These are phyloP conservation scores for Plantago major DNA, from an alignment of 257 asterid genomes.

Conservation along the genomic window DNA sequence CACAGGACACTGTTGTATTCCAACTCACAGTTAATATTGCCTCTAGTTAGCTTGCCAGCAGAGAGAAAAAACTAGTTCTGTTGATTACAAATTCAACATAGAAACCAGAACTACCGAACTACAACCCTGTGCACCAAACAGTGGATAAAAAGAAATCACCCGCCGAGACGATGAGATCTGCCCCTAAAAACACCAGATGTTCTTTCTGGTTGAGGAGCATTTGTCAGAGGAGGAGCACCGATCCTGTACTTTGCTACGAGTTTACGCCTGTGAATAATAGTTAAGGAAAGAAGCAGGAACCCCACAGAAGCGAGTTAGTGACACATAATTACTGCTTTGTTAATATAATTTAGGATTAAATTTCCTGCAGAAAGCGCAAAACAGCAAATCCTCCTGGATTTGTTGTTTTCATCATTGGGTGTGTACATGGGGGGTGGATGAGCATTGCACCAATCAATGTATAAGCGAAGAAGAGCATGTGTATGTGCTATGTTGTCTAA, in stretches of 20 bases:
- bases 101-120: not conserved
- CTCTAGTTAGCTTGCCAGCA: not conserved
- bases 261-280: conserved; percentile 41
- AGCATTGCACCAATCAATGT: not conserved
- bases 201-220: conserved; percentile 44
- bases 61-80: not conserved
- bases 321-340: too few relatives aligned
- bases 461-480: not conserved
- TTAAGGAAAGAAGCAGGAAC: conserved; percentile 42
- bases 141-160: conserved; percentile 27
- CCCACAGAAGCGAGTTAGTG: not conserved
- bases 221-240: conserved; percentile 39
- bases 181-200: conserved; percentile 66
- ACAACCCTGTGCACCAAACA: not conserved
- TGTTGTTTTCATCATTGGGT: too few relatives aligned
- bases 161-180: conserved; percentile 69
- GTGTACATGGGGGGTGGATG: too few relatives aligned
- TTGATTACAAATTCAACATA: not conserved
- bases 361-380: too few relatives aligned
- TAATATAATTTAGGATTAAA: too few relatives aligned
- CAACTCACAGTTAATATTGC: not conserved
- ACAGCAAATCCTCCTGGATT: too few relatives aligned
- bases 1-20: not conserved
- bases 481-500: not conserved
- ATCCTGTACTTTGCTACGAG: conserved; percentile 66